Base-by-base conservation (phyloP, 2,329 filamentous ascomycete species). In the Fusarium hostae region DNA sequence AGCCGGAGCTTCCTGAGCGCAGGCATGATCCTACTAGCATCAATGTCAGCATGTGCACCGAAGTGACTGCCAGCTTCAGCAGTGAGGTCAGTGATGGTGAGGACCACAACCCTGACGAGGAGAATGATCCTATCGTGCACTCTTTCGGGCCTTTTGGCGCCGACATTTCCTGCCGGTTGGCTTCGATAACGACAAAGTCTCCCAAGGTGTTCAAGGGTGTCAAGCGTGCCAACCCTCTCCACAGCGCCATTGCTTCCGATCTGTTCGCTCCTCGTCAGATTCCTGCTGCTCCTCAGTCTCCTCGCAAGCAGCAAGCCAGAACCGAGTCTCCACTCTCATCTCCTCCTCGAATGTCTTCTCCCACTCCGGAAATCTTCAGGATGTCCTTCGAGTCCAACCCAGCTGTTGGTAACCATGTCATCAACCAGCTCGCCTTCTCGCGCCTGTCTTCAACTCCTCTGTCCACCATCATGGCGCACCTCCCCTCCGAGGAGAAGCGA, bases 361-460 rank as follows among this genome's bases (percentile, higher is more conserved):
- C 75, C 24, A 68, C 72, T 22, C 69, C 73, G 11, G 71, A 73
- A 30, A 66, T 60, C 8, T 32, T 44, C 45, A 72, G 75, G 61
- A 75, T 76, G 68, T 50, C 71, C 11, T 70, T 79, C 24, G 80
- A 82, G 55, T 77, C 84, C 44, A 81, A 85, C 59, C 80, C 82
- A 24, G 72, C 79, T 34, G 79, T 96, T 71, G 88, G 88, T 76
- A 97, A 98, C 81, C 96, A 99, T 79, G 90, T 97, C 69, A 88
- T 96, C 79, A 98, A 98, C 82, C 96, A 99, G 82, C 89, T 99
- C 34, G 96, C 96, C 35, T 99, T 94, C 81, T 98, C 96, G 3
- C 93, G 95, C 32, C 87, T 98, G 10, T 95, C 95, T 20, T 97
- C 95, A 0, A 96, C 94, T 30, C 95, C 96, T 7, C 87, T 98